Percentiles rank a stretch among this genome's conserved stretches.
phyloP scores from a whole-genome alignment of 139 green algal species.

The Chlorella vulgaris region DNA sequence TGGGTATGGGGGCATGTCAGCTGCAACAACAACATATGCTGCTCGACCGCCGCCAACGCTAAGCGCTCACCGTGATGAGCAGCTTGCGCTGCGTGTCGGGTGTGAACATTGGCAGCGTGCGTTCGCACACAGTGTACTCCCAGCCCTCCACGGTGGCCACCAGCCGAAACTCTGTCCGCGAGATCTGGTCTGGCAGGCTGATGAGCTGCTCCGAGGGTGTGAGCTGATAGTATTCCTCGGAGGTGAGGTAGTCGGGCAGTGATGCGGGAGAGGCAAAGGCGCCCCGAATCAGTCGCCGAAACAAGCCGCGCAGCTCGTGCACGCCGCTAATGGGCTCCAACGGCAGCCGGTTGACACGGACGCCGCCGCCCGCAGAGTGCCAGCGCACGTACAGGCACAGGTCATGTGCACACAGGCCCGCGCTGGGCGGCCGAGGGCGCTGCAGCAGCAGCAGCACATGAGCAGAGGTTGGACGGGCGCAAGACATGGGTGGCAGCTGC shows the following conservation, averaged over 20 bases:
- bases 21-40: neutral
- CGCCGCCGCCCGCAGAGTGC: neutral
- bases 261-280: slow-evolving; percentile 37
- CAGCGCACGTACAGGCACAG: slow-evolving; percentile 37
- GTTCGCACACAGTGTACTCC: slow-evolving; percentile 57
- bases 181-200: slow-evolving; percentile 52
- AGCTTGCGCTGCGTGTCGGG: slow-evolving; percentile 44
- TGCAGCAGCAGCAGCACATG: neutral
- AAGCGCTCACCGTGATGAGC: slow-evolving; percentile 60
- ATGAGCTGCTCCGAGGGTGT: slow-evolving; percentile 61
- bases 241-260: slow-evolving; percentile 59
- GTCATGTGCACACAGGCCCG: neutral
- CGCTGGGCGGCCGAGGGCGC: neutral
- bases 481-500: too few relatives aligned
- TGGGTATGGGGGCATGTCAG: too few relatives aligned
- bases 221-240: slow-evolving; percentile 50
- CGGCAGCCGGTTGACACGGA: slow-evolving; percentile 19
- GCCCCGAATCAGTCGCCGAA: slow-evolving; percentile 36
- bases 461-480: too few relatives aligned
- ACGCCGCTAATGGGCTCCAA: slow-evolving; percentile 31
- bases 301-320: slow-evolving; percentile 24
- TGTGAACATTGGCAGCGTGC: slow-evolving; percentile 40
- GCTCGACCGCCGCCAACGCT: neutral
- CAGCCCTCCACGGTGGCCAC: slow-evolving; percentile 44
- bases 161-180: slow-evolving; percentile 59